Conservation (phyloP, 177 flowering plant species). For the Vitis hybrid region DNA sequence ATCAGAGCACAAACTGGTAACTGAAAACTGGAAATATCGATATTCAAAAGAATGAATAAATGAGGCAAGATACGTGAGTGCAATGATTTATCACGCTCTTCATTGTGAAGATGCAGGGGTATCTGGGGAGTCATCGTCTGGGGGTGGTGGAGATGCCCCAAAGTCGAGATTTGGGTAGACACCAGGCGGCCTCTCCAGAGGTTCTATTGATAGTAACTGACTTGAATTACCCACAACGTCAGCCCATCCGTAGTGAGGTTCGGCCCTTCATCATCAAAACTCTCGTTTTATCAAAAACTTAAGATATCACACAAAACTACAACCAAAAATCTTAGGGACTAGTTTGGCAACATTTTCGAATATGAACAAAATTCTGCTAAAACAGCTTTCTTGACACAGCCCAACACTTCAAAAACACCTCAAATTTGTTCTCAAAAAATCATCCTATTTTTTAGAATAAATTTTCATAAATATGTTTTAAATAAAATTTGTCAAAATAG, state of each 20-base stretch:
- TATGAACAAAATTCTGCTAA: no score
- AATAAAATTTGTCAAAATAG: no score
- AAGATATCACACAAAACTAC: neutral
- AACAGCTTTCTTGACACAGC: no score
- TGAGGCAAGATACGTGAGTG: neutral
- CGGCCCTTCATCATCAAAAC: conserved; percentile 55
- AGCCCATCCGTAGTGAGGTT: conserved; percentile 99
- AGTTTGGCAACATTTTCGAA: no score
- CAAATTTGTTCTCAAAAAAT: no score
- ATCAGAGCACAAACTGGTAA: no score
- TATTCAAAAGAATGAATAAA: conserved; percentile 47
- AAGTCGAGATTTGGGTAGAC: conserved; percentile 71
- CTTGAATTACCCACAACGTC: conserved; percentile 93
- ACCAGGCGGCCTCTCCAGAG: conserved; percentile 85
- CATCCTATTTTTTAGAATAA: no score
- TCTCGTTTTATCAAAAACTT: neutral
- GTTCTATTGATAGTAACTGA: conserved; percentile 79
- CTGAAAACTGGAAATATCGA: conserved; percentile 2
- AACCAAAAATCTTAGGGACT: no score
- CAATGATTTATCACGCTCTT: neutral
- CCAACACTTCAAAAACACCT: no score
- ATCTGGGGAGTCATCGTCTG: conserved; percentile 34
- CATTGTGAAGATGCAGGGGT: conserved; percentile 24
- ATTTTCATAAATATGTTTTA: no score
- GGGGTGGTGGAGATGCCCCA: conserved; percentile 48